Evolutionary conservation across 164 flowering plant species (phyloP), one percentile per base, ranked within the genome.

Genomic region (Umbilicus rupestris): DNA sequence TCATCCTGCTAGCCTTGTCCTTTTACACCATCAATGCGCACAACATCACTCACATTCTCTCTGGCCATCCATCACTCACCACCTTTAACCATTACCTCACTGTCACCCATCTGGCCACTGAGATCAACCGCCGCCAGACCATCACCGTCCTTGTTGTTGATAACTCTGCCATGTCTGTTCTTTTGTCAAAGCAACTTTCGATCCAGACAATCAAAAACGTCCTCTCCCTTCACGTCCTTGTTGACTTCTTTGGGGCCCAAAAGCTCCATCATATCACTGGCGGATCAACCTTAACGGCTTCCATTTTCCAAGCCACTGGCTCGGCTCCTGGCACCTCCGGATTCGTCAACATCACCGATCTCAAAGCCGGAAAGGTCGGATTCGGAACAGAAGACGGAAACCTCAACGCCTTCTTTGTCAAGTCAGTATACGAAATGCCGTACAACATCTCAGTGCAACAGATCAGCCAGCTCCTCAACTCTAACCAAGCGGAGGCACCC

Each of bases 21-120:
- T 66, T 57, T 41, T 0, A 35, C 37, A 35, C 63, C 69, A 14
- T 33, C 46, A 16, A 41, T 10, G 81, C 81, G 2, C 85, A 82
- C 81, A 84, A 85, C 74, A 79, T 85, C 71, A 85, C 87, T 37
- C 67, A 42, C 69, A 72, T 85, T 24, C 81, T 85, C 0, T 79
- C 71, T 2, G 59, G 68, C n/a, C 66, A 64, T 74, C 83, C 90
- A 0, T 72, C 72, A 9, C 84, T 80, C 81, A 78, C 87, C 47
- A 77, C 82, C 73, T 83, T 85, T 83, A 85, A 85, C 84, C 81
- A 85, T 76, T 79, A 79, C 80, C 78, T 85, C 22, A 74, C 80
- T 26, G 11, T 28, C 5, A 85, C 90, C 8, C 84, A 82, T 71
- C 86, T 85, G 63, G 86, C 87, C 60, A 67, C 70, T 26, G 85